Conservation (phyloP, 805 yeast genomes). For the Komagataella mondaviorum region DNA sequence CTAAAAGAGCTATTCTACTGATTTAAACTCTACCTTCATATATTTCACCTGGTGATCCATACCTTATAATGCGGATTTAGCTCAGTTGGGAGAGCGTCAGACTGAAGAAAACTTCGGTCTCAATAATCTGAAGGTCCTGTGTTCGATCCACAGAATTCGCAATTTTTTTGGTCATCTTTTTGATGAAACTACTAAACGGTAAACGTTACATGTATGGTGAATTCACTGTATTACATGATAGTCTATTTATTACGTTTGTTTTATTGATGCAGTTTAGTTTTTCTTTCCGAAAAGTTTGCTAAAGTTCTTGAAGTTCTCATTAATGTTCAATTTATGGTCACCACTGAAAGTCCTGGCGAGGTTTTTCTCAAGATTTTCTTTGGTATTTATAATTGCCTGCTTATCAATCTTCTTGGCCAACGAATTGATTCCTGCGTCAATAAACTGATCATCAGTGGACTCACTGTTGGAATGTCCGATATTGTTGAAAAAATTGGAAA, state of each 20-base stretch:
- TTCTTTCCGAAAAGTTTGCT: conserved; percentile 39
- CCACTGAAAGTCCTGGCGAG: conserved; percentile 34
- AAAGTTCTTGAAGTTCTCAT: conserved; percentile 51
- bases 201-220: not conserved
- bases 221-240: not conserved
- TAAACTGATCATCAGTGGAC: not conserved
- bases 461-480: not conserved
- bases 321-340: conserved; percentile 51
- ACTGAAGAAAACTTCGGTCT: conserved; percentile 1
- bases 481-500: conserved; percentile 1
- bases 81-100: conserved; percentile 1
- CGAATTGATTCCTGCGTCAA: not conserved
- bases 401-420: conserved; percentile 12
- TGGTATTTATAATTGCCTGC: conserved; percentile 21
- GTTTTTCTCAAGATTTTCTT: conserved; percentile 28
- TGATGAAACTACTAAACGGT: no score
- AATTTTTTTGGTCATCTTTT: conserved; percentile 6
- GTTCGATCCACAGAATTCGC: conserved; percentile 78
- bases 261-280: conserved; percentile 7
- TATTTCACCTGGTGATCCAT: not conserved
- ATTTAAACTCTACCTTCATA: no score
- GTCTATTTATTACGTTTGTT: not conserved
- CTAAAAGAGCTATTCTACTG: no score
- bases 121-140: conserved; percentile 67
- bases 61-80: not conserved